Base-by-base conservation (phyloP, 352 stramenopile species). In the Phytophthora constricta region DNA sequence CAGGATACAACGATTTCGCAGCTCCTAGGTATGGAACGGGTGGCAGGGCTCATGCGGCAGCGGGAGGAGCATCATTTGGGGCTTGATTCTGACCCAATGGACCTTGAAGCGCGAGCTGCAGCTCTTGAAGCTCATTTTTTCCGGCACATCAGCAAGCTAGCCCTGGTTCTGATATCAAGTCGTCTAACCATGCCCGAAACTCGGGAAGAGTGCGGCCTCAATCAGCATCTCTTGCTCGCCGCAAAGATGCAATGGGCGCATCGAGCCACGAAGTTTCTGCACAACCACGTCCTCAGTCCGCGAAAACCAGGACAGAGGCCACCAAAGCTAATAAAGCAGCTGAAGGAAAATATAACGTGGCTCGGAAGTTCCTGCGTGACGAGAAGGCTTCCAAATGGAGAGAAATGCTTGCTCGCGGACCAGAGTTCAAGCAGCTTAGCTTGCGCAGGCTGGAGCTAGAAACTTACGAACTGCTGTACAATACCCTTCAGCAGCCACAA, bases 391-490 rank as follows among this genome's bases (percentile, higher is more conserved):
- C 72, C 10, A 86, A 82, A 46, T 86, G 77, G 77, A 76, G 72
- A 34, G 72, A 78, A 20, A 83, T 83, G 68, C 58, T 86, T 26
- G 53, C 64, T 43, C 65, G 72, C 9, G 74, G 72, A 0, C 77
- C 75, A 10, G 37, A 65, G 8, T 86, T 86, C 23, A 66, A 78
- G 55, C 77, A 86, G 31, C 51, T 54, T 19, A 68, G 50, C 3
- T 43, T 86, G 9, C 62, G 68, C 20, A 54, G 48, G 17, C 51
- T 86, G 17, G 77, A 86, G 39, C 33, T 68, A 7, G 77, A 86
- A 37, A 86, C 75, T n/a, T 82, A 84, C 39, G 55, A 81, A n/a
- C 41, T 86, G 41, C 56, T 86, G 16, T 75, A 69, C 22, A 78
- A 55, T n/a, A 70, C 75, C 13, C 63, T 82, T n/a, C 42, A 66